A percentile compares a stretch with the other conserved stretches of the same genome.
Evolutionary conservation across 805 yeast species (phyloP).

Genomic region (Soucietia sequanensis): DNA sequence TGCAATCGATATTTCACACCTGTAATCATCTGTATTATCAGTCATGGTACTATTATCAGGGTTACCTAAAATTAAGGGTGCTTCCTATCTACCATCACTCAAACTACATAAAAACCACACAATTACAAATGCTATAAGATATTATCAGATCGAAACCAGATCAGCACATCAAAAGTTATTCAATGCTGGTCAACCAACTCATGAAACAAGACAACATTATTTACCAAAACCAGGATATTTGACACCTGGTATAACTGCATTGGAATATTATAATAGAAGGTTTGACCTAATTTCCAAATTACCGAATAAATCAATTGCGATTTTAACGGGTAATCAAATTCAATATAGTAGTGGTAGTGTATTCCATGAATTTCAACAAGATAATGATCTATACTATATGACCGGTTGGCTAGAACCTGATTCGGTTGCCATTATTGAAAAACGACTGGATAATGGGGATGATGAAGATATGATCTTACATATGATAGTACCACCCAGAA

Average conservation of each 20-base stretch:
- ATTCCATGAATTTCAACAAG: constrained; percentile 89
- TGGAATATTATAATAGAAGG: constrained; percentile 79
- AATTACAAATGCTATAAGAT: too few species aligned
- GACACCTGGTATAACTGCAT: constrained; percentile 84
- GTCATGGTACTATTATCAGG: too few species aligned
- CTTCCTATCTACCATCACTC: too few species aligned
- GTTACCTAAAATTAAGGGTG: too few species aligned
- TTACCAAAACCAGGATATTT: constrained; percentile 71
- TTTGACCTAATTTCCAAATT: constrained; percentile 52
- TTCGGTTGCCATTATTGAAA: constrained; percentile 66
- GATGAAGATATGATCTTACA: constrained; percentile 58
- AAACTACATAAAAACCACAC: too few species aligned
- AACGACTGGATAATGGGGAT: constrained; percentile 46
- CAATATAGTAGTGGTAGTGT: constrained; percentile 89
- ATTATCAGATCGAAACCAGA: constrained; percentile 15
- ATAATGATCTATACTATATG: constrained; percentile 80
- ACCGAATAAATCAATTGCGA: constrained; percentile 65
- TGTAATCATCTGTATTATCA: too few species aligned
- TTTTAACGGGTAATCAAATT: constrained; percentile 67
- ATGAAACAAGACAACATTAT: constrained; percentile 78
- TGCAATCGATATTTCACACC: too few species aligned
- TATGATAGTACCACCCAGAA: constrained; percentile 83
- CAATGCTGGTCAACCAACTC: constrained; percentile 80
- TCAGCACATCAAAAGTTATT: constrained; percentile 26
- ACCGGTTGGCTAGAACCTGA: constrained; percentile 95